phyloP scores from a whole-genome alignment of 306 rosid genomes.

The Heteromeles arbutifolia region DNA sequence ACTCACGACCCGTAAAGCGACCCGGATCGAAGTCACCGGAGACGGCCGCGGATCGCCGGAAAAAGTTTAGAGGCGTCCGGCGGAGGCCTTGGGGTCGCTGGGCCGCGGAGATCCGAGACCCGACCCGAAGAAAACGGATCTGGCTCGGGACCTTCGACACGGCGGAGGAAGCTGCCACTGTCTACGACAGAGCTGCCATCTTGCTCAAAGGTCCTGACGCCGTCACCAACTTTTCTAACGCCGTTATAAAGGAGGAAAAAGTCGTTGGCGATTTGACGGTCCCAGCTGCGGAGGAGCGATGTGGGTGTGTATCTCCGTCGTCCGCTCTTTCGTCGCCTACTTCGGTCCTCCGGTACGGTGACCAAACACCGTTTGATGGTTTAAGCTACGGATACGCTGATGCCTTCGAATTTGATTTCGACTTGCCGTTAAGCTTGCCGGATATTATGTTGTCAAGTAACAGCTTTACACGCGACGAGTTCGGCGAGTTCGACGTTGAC shows the following conservation, averaged over 20 bases:
- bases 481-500: slow-evolving; percentile 63
- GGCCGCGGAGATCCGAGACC: slow-evolving; percentile 89
- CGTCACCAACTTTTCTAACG: slow-evolving; percentile 48
- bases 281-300: slow-evolving; percentile 14
- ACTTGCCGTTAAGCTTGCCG: slow-evolving; percentile 36
- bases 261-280: background rate
- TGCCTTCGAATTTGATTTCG: slow-evolving; percentile 38
- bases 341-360: slow-evolving; percentile 44
- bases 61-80: slow-evolving; percentile 56
- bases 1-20: slow-evolving; percentile 15
- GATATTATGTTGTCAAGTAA: slow-evolving; percentile 34
- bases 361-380: slow-evolving; percentile 8
- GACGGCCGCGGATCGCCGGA: slow-evolving; percentile 8
- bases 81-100: slow-evolving; percentile 87
- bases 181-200: slow-evolving; percentile 63
- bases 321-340: slow-evolving; percentile 41
- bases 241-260: slow-evolving; percentile 3
- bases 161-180: slow-evolving; percentile 76
- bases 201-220: slow-evolving; percentile 59
- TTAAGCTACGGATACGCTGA: slow-evolving; percentile 34
- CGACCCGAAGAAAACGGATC: slow-evolving; percentile 46
- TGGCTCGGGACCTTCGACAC: slow-evolving; percentile 86
- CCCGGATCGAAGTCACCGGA: background rate
- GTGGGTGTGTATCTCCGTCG: background rate
- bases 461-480: slow-evolving; percentile 41